Evolutionary conservation across 192 early-diverging fungal genomes (phyloP).

Genomic region (Podila clonocystis): DNA sequence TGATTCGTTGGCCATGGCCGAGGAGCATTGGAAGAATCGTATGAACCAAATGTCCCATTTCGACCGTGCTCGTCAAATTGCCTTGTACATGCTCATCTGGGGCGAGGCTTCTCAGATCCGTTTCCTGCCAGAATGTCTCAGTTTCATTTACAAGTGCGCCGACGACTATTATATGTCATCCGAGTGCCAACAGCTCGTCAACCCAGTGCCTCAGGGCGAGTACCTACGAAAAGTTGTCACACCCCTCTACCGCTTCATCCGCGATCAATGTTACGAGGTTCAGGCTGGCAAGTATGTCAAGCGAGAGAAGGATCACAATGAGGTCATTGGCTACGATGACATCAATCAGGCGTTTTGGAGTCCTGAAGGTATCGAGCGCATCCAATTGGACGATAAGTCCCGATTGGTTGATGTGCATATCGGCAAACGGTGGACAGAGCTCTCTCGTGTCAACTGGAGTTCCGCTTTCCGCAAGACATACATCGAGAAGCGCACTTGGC

Average conservation of each 20-base stretch:
- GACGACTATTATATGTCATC: conserved; percentile 65
- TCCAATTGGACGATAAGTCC: conserved; percentile 65
- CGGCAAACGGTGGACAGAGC: conserved; percentile 67
- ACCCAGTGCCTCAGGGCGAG: conserved; percentile 70
- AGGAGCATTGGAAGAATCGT: conserved; percentile 72
- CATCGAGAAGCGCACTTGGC: conserved; percentile 84
- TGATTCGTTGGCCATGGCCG: conserved; percentile 40
- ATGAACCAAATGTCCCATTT: conserved; percentile 80
- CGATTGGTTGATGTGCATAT: conserved; percentile 69
- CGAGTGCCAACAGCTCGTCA: conserved; percentile 60
- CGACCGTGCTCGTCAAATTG: conserved; percentile 76
- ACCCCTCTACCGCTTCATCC: conserved; percentile 78
- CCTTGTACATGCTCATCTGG: conserved; percentile 82
- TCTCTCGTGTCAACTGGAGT: conserved; percentile 75
- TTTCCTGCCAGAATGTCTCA: conserved; percentile 78
- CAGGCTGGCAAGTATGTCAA: conserved; percentile 75
- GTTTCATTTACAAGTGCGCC: conserved; percentile 83
- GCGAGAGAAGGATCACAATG: conserved; percentile 79
- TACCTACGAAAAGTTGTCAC: conserved; percentile 75
- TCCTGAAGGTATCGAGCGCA: conserved; percentile 68
- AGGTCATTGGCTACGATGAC: conserved; percentile 84
- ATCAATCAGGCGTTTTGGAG: conserved; percentile 89
- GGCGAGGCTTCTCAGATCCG: conserved; percentile 81
- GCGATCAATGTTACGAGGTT: conserved; percentile 79
- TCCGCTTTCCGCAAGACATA: conserved; percentile 83